Evolutionary conservation across 2,329 filamentous ascomycete species (phyloP), one percentile per base, ranked within the genome.

Genomic region (Scolecobasidium constrictum): DNA sequence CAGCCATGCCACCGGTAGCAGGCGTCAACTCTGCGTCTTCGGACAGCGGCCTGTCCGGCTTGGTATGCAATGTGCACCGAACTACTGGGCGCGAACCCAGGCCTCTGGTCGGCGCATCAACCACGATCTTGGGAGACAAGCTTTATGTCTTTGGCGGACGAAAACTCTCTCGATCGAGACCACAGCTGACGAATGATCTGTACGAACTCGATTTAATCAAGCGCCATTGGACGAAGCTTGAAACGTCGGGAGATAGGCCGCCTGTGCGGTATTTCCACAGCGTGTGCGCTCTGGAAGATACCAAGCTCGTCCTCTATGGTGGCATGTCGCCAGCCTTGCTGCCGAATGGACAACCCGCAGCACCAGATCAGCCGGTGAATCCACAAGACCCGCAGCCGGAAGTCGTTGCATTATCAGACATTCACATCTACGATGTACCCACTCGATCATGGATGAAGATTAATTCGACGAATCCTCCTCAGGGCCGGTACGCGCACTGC

Each of bases 261-360:
- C 83, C 87, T 2, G 86, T 92, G 6, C 77, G 92, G 47, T 98
- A 98, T 60, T 98, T 98, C 51, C 92, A 98, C 67, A 96, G 87
- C 49, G 84, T 96, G 60, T 98, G 92, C 59, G 76, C 86, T 1
- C 67, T 98, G 2, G 92, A 92, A 17, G 92, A 96, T 58, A 90
- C 86, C 3, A 98, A 96, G 62, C 72, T 98, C 60, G 90, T 98
- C 3, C 96, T 90, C 63, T 98, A 96, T 61, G 92, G 92, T 45
- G 92, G 92, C 52, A 98, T 98, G 92, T 95, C 90, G 7, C 88
- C 90, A 1, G 76, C 79, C 9, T 67, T 72, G 5, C 71, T 57
- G 33, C 55, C 67, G 12, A 51, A 54, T 5, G 58, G 54, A 31
- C 60, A 61, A 42, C 52, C 60, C 26, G 52, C 59, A 4, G 49